Evolutionary conservation across 495 filamentous ascomycete species (phyloP).

Genomic region (Aspergillus hancockii): DNA sequence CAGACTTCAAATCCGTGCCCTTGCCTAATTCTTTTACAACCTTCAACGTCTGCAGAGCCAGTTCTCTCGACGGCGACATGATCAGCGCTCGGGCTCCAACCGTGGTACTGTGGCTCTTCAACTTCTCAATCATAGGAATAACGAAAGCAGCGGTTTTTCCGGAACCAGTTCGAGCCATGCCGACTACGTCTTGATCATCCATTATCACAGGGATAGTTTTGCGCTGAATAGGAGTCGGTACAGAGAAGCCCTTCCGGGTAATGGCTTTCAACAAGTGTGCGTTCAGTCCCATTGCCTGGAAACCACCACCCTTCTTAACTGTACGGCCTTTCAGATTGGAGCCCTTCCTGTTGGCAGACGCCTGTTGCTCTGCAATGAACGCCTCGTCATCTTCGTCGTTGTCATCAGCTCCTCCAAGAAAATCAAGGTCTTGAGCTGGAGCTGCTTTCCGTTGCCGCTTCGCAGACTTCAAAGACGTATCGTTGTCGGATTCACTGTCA

Average conservation of each 20-base stretch:
- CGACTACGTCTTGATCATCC: constrained; percentile 88
- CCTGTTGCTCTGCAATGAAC: constrained; percentile 84
- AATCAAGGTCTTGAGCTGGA: constrained; percentile 43
- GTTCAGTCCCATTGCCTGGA: constrained; percentile 95
- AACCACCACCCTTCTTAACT: constrained; percentile 92
- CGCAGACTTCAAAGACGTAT: constrained; percentile 25
- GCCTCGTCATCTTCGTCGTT: constrained; percentile 74
- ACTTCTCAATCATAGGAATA: constrained; percentile 93
- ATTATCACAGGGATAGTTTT: constrained; percentile 92
- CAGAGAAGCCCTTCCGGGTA: constrained; percentile 86
- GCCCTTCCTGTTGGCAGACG: constrained; percentile 80
- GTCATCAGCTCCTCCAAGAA: constrained; percentile 45
- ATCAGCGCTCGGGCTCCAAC: constrained; percentile 85
- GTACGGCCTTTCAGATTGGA: constrained; percentile 79
- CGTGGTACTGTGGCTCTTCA: constrained; percentile 84
- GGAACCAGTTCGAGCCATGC: constrained; percentile 95
- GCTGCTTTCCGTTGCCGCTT: constrained; percentile 37
- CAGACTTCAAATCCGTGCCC: constrained; percentile 85
- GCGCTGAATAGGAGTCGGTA: constrained; percentile 95
- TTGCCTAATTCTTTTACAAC: constrained; percentile 91
- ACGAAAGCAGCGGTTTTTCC: constrained; percentile 98
- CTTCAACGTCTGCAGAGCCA: constrained; percentile 92
- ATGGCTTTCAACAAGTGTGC: constrained; percentile 83
- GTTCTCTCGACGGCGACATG: constrained; percentile 85
- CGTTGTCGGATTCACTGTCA: constrained; percentile 53